These are phyloP conservation scores for Cladosporium phlei DNA, from an alignment of 2,329 filamentous ascomycete species.

Conservation along the genomic window DNA sequence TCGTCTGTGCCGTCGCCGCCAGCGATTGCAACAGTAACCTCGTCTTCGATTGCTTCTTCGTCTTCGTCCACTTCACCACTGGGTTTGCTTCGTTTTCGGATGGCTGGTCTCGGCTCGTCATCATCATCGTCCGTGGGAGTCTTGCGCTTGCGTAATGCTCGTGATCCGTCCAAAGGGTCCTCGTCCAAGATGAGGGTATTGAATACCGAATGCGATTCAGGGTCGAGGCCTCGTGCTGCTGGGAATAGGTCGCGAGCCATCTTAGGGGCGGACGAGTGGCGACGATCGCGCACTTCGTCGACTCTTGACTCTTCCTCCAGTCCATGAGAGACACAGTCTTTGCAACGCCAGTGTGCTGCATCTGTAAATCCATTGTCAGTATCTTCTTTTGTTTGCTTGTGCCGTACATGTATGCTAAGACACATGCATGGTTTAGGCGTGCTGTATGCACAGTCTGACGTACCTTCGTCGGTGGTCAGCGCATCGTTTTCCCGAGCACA, in stretches of 20 bases:
- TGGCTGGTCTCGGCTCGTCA: slow-evolving; percentile 29
- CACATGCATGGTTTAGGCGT: slow-evolving; percentile 1
- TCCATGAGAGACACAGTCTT: slow-evolving; percentile 50
- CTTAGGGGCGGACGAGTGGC: slow-evolving; percentile 61
- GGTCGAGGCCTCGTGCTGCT: slow-evolving; percentile 57
- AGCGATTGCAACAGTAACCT: slow-evolving; percentile 14
- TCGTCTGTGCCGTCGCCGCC: slow-evolving; percentile 19
- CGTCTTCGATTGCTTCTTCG: slow-evolving; percentile 17
- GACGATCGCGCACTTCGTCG: slow-evolving; percentile 35
- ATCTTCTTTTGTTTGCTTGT: slow-evolving; percentile 17
- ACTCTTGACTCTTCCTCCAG: slow-evolving; percentile 42
- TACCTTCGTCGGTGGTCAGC: slow-evolving; percentile 61
- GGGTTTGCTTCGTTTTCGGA: slow-evolving; percentile 40
- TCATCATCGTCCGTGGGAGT: slow-evolving; percentile 59
- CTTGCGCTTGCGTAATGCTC: slow-evolving; percentile 73
- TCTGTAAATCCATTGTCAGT: slow-evolving; percentile 39
- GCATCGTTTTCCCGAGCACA: slow-evolving; percentile 72
- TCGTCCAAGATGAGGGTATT: slow-evolving; percentile 67
- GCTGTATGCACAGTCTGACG: slow-evolving; percentile 28
- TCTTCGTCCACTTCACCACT: slow-evolving; percentile 24
- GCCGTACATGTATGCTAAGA: slow-evolving; percentile 1
- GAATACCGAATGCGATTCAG: slow-evolving; percentile 72
- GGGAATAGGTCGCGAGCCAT: slow-evolving; percentile 64
- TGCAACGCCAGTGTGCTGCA: slow-evolving; percentile 58
- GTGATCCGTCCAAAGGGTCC: slow-evolving; percentile 69